Evolutionary conservation across 345 rosid species (phyloP).

Genomic region (Durio zibethinus): DNA sequence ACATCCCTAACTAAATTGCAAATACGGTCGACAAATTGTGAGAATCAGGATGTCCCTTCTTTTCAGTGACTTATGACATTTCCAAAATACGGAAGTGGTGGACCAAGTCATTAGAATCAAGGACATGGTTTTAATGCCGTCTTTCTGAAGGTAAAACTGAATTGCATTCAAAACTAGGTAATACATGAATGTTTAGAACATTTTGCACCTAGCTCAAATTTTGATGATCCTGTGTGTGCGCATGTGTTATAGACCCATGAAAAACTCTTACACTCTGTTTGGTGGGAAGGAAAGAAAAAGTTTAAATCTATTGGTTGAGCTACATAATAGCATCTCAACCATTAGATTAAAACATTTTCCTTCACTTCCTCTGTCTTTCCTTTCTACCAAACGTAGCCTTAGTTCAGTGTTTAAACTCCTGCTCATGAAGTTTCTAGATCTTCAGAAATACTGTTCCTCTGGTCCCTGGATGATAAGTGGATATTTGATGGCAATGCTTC

Average conservation of each 20-base stretch:
- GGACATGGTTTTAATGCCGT: neutral
- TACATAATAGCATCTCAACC: too few species aligned
- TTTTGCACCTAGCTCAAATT: neutral
- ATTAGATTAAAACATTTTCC: too few species aligned
- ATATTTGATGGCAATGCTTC: neutral
- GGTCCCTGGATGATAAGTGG: neutral
- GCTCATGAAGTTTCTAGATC: neutral
- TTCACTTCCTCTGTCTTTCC: too few species aligned
- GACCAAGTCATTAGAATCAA: neutral
- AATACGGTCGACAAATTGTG: neutral
- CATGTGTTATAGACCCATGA: neutral
- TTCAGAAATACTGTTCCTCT: neutral
- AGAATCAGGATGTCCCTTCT: neutral
- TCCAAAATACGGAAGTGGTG: neutral
- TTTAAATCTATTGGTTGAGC: too few species aligned
- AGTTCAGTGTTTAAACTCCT: neutral
- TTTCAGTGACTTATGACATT: slow-evolving; percentile 4
- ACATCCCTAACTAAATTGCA: neutral
- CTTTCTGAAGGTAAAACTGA: slow-evolving; percentile 2
- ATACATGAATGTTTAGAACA: neutral
- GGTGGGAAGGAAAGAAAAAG: too few species aligned
- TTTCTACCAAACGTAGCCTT: too few species aligned
- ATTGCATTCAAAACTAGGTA: neutral
- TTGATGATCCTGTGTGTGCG: neutral
- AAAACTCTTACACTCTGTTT: neutral